These are phyloP conservation scores for Kappamyces sp. DNA, from an alignment of 192 early-diverging fungal species.

Conservation along the genomic window DNA sequence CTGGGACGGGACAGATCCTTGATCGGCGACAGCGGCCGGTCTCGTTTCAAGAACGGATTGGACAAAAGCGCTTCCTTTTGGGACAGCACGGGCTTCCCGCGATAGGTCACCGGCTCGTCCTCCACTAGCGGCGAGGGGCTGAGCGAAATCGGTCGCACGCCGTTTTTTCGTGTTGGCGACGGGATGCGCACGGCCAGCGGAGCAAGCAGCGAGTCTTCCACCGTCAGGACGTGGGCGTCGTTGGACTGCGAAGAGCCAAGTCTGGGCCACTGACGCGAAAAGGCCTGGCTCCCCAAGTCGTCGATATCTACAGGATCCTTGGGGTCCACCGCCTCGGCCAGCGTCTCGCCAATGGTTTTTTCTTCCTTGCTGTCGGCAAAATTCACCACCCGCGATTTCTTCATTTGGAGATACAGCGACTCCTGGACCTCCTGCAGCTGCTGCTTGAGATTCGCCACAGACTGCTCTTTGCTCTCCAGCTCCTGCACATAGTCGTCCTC, in stretches of 20 bases:
- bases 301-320: too few relatives aligned
- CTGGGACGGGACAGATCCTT: background rate
- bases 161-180: constrained; percentile 5
- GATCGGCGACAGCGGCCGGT: constrained; percentile 3
- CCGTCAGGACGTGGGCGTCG: too few relatives aligned
- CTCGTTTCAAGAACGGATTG: constrained; percentile 3
- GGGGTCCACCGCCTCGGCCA: background rate
- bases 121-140: background rate
- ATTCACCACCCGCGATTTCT: background rate
- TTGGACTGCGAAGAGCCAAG: too few relatives aligned
- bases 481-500: constrained; percentile 19
- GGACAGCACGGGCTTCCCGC: constrained; percentile 6
- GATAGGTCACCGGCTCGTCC: background rate
- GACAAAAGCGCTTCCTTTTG: too few relatives aligned
- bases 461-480: constrained; percentile 27
- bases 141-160: background rate
- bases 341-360: constrained; percentile 12
- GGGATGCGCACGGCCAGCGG: background rate
- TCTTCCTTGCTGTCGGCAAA: too few relatives aligned
- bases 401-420: background rate
- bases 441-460: constrained; percentile 19
- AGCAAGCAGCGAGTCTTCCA: too few relatives aligned
- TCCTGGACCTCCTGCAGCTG: constrained; percentile 15
- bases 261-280: too few relatives aligned
- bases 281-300: too few relatives aligned